phyloP scores from a whole-genome alignment of 2,329 filamentous ascomycete genomes.

The Rhinocladiella similis region DNA sequence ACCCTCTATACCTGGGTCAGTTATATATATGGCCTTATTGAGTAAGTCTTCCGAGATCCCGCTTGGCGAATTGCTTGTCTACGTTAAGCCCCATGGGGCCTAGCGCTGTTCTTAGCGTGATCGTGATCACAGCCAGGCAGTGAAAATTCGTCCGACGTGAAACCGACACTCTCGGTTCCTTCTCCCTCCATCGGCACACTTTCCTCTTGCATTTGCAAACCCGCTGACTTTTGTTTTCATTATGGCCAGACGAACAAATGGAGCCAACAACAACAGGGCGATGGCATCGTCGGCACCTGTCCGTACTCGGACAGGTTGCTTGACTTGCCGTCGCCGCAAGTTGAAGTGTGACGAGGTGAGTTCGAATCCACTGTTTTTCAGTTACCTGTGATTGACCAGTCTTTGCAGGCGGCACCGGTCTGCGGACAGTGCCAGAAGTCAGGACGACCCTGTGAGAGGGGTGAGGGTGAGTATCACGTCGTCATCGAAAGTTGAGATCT shows the following conservation, averaged over 20 bases:
- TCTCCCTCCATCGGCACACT: not conserved
- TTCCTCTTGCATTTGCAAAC: constrained; percentile 1
- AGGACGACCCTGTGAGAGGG: constrained; percentile 22
- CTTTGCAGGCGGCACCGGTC: constrained; percentile 20
- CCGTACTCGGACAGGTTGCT: constrained; percentile 29
- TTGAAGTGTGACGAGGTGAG: constrained; percentile 31
- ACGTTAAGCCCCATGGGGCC: not conserved
- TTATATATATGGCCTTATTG: not conserved
- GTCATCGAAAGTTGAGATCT: not conserved
- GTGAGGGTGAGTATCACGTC: constrained; percentile 21
- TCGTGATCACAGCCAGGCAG: not conserved
- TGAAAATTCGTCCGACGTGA: not conserved
- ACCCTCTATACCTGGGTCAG: not conserved
- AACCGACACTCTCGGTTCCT: too few species aligned
- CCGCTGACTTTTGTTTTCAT: constrained; percentile 12
- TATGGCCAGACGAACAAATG: not conserved
- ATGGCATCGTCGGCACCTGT: constrained; percentile 13
- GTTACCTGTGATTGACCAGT: constrained; percentile 1
- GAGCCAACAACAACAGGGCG: constrained; percentile 13
- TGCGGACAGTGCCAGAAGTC: constrained; percentile 29
- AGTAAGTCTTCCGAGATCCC: not conserved
- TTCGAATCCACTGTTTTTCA: not conserved
- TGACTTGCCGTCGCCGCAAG: constrained; percentile 28
- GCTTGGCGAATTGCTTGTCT: not conserved
- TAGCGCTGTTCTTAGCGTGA: not conserved